Conservation (phyloP, 2,329 filamentous ascomycete species). For the Biscogniauxia mediterranea region DNA sequence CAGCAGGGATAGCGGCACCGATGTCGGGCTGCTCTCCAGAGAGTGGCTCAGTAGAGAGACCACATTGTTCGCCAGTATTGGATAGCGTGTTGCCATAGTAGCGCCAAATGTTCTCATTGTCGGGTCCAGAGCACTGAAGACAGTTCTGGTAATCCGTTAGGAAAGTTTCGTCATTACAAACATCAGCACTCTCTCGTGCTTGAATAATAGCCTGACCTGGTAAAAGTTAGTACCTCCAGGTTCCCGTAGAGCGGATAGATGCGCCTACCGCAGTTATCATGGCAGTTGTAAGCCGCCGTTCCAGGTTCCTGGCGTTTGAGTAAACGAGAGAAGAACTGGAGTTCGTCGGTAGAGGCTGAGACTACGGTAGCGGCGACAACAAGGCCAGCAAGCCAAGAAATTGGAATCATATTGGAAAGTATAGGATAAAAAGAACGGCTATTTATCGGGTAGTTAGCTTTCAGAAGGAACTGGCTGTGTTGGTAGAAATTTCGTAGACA, state of each 20-base stretch:
- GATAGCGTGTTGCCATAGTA: constrained; percentile 40
- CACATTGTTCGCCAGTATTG: constrained; percentile 33
- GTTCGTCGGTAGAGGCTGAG: constrained; percentile 18
- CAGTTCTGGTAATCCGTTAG: constrained; percentile 41
- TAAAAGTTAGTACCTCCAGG: constrained; percentile 1
- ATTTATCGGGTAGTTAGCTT: background rate
- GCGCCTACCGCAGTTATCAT: constrained; percentile 48
- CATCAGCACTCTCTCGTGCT: constrained; percentile 30
- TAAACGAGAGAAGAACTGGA: constrained; percentile 18
- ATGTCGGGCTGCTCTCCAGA: constrained; percentile 19
- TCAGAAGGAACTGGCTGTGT: constrained; percentile 8
- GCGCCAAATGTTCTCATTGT: constrained; percentile 44
- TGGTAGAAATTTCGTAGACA: background rate
- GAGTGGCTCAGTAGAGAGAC: constrained; percentile 24
- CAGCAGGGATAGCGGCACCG: constrained; percentile 14
- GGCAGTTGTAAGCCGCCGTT: constrained; percentile 45
- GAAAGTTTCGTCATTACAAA: constrained; percentile 41
- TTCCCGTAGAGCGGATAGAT: background rate
- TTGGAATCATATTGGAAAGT: constrained; percentile 11
- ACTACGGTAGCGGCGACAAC: constrained; percentile 13
- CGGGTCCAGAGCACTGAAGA: constrained; percentile 38
- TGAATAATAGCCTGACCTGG: constrained; percentile 36
- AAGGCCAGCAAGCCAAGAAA: constrained; percentile 12
- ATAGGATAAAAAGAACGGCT: constrained; percentile 10
- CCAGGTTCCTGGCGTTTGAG: constrained; percentile 43